Percentiles rank a stretch among this genome's conserved stretches.
These are phyloP conservation scores for Neurospora pannonica DNA, from an alignment of 495 filamentous ascomycete species.

Conservation along the genomic window DNA sequence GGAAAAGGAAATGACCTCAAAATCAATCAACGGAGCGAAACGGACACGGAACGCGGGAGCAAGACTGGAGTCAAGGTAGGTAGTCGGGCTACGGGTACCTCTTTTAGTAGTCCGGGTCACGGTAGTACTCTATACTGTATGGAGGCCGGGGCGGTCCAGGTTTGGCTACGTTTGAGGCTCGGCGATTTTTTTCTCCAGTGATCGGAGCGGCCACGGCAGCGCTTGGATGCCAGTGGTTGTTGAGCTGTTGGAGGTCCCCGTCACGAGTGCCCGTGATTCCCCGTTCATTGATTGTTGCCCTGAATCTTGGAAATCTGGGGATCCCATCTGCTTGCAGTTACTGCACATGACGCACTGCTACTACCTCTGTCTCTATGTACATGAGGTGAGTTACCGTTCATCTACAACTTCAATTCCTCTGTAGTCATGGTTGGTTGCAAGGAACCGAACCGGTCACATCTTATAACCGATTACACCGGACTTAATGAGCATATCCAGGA, in stretches of 20 bases:
- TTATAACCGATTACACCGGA: background rate
- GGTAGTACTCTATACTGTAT: background rate
- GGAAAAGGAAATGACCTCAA: conserved; percentile 17
- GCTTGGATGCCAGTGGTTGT: background rate
- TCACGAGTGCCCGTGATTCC: background rate
- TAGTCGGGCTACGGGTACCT: background rate
- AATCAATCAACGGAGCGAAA: background rate
- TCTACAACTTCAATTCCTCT: background rate
- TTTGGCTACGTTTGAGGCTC: background rate
- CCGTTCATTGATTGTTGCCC: background rate
- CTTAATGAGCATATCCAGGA: background rate
- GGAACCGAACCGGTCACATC: background rate
- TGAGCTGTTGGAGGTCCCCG: background rate
- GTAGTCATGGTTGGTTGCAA: background rate
- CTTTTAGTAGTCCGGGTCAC: background rate
- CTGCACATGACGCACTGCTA: background rate
- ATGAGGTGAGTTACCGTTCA: background rate
- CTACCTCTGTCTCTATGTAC: background rate
- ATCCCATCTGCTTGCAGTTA: background rate
- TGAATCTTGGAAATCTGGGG: background rate
- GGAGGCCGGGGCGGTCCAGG: background rate
- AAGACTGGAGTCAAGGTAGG: background rate
- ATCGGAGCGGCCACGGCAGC: background rate
- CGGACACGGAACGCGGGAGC: background rate
- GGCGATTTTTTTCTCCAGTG: background rate